Conservation (phyloP, 2,329 filamentous ascomycete species). For the Furcasterigmium sp. region DNA sequence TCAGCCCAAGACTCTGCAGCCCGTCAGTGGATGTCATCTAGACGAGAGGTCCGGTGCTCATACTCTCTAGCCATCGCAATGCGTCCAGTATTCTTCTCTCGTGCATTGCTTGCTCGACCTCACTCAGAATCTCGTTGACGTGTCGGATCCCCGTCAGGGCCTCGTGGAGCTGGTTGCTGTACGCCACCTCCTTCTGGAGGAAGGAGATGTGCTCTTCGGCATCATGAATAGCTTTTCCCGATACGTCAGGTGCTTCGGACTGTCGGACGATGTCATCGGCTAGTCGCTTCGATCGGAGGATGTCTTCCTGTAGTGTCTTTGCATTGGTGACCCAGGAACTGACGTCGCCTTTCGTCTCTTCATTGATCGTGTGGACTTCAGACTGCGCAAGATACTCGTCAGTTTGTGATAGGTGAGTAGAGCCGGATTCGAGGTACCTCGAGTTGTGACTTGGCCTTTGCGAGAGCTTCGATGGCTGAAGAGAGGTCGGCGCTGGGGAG, state of each 20-base stretch:
- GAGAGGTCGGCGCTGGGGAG: constrained; percentile 31
- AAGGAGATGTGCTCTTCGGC: constrained; percentile 52
- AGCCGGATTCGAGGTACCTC: constrained; percentile 24
- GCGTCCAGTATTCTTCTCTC: constrained; percentile 53
- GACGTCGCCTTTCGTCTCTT: constrained; percentile 71
- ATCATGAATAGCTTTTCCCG: constrained; percentile 46
- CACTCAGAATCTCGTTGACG: constrained; percentile 56
- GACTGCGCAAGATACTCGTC: constrained; percentile 46
- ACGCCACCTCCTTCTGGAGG: constrained; percentile 51
- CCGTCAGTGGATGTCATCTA: constrained; percentile 12
- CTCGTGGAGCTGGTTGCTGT: constrained; percentile 50
- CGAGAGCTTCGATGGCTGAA: constrained; percentile 33
- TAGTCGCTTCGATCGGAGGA: constrained; percentile 71
- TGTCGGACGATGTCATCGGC: constrained; percentile 77
- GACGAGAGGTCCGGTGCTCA: too few relatives aligned
- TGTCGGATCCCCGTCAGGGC: constrained; percentile 46
- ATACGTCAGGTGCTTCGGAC: constrained; percentile 58
- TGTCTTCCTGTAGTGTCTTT: constrained; percentile 78
- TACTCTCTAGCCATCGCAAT: constrained; percentile 51
- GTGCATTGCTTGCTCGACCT: constrained; percentile 53
- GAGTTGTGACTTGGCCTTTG: constrained; percentile 26
- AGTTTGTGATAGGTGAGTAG: too few relatives aligned
- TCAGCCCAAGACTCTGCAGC: constrained; percentile 49
- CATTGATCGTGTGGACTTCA: constrained; percentile 72
- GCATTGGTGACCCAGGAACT: constrained; percentile 83